A percentile compares a stretch with the other conserved stretches of the same genome.
These are phyloP conservation scores for Metschnikowia borealis DNA, from an alignment of 805 yeast genomes.

Conservation along the genomic window DNA sequence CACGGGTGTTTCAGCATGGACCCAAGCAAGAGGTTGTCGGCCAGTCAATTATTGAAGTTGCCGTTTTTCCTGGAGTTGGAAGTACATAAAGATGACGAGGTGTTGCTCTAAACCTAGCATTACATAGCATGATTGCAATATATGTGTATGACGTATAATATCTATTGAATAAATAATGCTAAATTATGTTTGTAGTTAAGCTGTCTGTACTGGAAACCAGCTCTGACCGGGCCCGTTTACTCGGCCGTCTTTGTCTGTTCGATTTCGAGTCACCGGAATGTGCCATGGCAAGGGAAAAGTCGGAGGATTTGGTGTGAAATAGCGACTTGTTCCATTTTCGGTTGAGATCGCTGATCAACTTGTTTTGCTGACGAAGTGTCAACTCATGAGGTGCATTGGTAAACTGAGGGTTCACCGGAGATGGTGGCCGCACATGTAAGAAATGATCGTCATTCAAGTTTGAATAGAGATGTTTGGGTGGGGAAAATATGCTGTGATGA, in stretches of 20 bases:
- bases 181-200: conserved; percentile 6
- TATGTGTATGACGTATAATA: background rate
- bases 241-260: background rate
- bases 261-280: background rate
- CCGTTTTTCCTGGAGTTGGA: conserved; percentile 54
- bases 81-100: conserved; percentile 32
- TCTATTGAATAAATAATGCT: conserved; percentile 3
- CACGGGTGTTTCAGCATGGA: conserved; percentile 56
- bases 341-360: conserved; percentile 32
- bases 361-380: conserved; percentile 29
- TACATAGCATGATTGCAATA: background rate
- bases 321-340: conserved; percentile 38
- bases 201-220: conserved; percentile 20
- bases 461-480: background rate
- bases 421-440: conserved; percentile 2
- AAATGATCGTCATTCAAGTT: background rate
- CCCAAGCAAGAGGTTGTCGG: conserved; percentile 53
- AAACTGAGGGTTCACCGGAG: background rate
- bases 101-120: conserved; percentile 14
- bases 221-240: conserved; percentile 18
- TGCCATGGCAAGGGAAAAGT: background rate
- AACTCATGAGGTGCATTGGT: conserved; percentile 2
- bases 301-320: conserved; percentile 1
- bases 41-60: conserved; percentile 51
- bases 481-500: background rate